Conservation (phyloP, 768 basidiomycete genomes). For the Tulasnella calospora region DNA sequence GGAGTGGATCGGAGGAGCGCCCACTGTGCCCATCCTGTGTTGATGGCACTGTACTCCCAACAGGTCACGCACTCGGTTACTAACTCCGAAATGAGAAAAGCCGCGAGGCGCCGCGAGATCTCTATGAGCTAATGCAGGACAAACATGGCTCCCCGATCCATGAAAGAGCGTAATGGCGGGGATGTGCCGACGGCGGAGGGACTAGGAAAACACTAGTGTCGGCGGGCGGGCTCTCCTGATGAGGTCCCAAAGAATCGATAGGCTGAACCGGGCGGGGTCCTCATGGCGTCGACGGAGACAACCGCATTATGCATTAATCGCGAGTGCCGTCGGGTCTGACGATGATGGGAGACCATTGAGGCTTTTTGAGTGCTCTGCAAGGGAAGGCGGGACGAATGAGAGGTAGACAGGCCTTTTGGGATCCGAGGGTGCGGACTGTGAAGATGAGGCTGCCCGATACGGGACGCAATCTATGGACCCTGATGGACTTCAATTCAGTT, state of each 20-base stretch:
- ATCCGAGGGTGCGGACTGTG: not conserved
- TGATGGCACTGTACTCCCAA: not conserved
- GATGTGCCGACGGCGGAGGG: not conserved
- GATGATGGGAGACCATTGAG: not conserved
- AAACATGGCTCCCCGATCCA: not conserved
- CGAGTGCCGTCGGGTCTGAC: not conserved
- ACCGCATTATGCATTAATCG: not conserved
- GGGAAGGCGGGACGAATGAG: not conserved
- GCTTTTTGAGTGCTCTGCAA: not conserved
- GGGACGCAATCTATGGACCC: not conserved
- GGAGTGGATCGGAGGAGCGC: too few relatives aligned
- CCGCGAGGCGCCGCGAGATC: not conserved
- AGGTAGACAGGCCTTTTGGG: not conserved
- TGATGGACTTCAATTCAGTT: constrained; percentile 9
- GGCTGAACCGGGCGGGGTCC: not conserved
- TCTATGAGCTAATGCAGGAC: not conserved
- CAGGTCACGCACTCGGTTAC: not conserved
- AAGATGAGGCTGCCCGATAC: constrained; percentile 7
- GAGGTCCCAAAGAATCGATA: not conserved
- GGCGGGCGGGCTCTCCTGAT: not conserved
- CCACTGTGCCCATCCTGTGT: too few relatives aligned
- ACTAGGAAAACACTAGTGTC: not conserved
- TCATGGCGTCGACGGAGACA: not conserved
- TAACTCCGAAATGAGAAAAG: not conserved
- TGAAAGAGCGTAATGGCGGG: not conserved